Base-by-base conservation (phyloP, 495 filamentous ascomycete genomes). In the Xeromyces bisporus region DNA sequence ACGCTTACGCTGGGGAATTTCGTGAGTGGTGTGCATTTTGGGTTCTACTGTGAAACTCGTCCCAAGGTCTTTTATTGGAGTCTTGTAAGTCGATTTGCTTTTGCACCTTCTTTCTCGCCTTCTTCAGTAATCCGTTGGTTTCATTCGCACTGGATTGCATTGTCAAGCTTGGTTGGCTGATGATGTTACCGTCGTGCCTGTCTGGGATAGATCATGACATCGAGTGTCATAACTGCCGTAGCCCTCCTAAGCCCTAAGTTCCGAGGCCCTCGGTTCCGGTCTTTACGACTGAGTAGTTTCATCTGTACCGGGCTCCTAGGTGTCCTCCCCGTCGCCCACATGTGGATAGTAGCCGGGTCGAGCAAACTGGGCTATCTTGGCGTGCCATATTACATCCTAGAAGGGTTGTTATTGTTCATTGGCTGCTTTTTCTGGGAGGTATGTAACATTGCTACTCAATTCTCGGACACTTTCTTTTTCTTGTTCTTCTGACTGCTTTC, bases 301-400 rank as follows among this genome's bases (percentile, higher is more conserved):
- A 47, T 71, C 12, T 39, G 43, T 7, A 67, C 62, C 1, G 64
- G 55, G 0, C 29, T 66, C 12, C 65, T 58, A 7, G 63, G 56
- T 0, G 50, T 68, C 18, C 54, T 54, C 14, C 64, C 64, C 0
- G 56, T 68, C 6, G 40, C 52, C 6, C 64, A 69, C 44, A 62
- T 55, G 2, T 43, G 60, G 18, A 35, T 28, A 14, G 37, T 60
- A 13, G 64, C 56, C 33, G 60, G 60, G 0, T 51, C 44, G 23
- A 20, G 29, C 4, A 45, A 61, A 15, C 55, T 64, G 44, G 41
- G 36, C 32, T 38, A 56, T 16, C 51, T 54, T 4, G 67, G 67
- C 0, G 47, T 71, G 26, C 49, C 48, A 7, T 68, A 56, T 29
- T 66, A 62, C 29, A 25, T 60, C 2, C 36, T 46, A 1, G 59